Evolutionary conservation across 345 rosid species (phyloP).

Genomic region (Isatis tinctoria): DNA sequence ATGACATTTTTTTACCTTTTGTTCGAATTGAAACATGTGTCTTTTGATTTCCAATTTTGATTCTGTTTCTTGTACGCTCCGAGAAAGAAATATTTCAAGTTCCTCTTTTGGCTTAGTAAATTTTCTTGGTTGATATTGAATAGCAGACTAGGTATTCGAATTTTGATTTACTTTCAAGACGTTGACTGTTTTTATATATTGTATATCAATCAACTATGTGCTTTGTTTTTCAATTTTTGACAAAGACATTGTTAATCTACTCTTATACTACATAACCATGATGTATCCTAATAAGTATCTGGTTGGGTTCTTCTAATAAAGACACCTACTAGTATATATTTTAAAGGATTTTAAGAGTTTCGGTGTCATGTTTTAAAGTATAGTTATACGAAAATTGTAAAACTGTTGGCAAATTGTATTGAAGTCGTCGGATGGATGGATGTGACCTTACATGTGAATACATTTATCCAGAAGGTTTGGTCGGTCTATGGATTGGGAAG

Average conservation of each 20-base stretch:
- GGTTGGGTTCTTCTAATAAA: not conserved
- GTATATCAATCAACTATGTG: not conserved
- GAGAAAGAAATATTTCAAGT: slow-evolving; percentile 3
- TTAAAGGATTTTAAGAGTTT: not conserved
- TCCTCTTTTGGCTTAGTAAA: not conserved
- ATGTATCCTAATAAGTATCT: not conserved
- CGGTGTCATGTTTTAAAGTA: not conserved
- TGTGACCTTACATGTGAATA: not conserved
- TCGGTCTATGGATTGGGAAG: not conserved
- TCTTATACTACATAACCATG: not conserved
- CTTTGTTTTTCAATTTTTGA: not conserved
- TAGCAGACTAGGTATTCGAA: not conserved
- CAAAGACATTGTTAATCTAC: not conserved
- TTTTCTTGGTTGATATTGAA: not conserved
- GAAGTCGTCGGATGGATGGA: not conserved
- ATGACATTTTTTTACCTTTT: not conserved
- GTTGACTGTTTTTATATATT: not conserved
- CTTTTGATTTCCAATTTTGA: not conserved
- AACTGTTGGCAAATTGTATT: not conserved
- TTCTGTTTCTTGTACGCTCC: not conserved
- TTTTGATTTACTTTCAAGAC: not conserved
- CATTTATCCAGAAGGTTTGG: slow-evolving; percentile 9
- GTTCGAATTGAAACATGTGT: not conserved
- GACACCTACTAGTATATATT: not conserved
- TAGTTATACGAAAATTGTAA: not conserved